Base-by-base conservation (phyloP, 306 rosid genomes). In the Ziziphus jujuba region DNA sequence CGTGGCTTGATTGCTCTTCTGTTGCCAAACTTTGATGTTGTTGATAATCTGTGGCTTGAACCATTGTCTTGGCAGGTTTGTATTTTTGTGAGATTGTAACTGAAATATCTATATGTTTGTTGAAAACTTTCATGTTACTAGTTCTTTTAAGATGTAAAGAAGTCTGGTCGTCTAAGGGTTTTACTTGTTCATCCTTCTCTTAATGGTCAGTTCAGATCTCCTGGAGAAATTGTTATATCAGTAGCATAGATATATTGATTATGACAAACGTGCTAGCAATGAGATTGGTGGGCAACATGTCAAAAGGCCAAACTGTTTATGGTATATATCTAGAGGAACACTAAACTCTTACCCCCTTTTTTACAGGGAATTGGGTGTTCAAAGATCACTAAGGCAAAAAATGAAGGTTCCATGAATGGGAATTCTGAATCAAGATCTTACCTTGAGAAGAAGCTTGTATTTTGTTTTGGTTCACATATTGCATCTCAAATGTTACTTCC, bases 21-120 rank as follows among this genome's bases (percentile, higher is more conserved):
- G 45, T 80, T 90, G 66, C 98, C 98, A 67, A 92, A 92, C 79
- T 92, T 90, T 72, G 98, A 90, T 68, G 86, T 63, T 24, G 93
- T 87, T 56, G 93, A 92, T 25, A 90, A 90, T 83, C 75, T 92
- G 66, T 92, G 98, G 98, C 93, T 92, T 60, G 97, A 92, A 75
- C 98, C 97, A 61, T 77, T 83, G 72, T 90, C 98, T 61, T 92
- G 98, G 98, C 97, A 92, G 98, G 98, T 92, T 71, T 52, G 36
- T 62, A 31, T 49, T 58, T 63, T 28, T 5, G 28, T 15, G 36
- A 0, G n/a, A 2, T 34, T 65, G 49, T 59, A 49, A 33, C 23
- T 65, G 24, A 56, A 7, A 17, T 17, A 16, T 13, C 44, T 4
- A 17, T 50, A 9, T 50, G 22, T 15, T 17, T 50, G 6, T 10